Evolutionary conservation across 169 alveolate genomes (phyloP).

Genomic region (Plasmodium fragile): DNA sequence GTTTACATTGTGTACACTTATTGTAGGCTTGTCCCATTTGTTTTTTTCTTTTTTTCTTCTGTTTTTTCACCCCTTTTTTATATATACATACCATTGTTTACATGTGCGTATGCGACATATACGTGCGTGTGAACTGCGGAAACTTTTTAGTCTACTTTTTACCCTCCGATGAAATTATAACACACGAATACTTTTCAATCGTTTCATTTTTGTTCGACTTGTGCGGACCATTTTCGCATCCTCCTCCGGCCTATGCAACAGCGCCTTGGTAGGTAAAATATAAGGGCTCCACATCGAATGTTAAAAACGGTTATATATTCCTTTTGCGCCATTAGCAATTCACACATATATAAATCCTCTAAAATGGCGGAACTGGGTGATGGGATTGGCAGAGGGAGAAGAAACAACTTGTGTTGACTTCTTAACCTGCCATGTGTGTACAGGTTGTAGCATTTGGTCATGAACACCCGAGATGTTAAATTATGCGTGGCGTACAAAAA

Average conservation of each 20-base stretch:
- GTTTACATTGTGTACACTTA: neutral
- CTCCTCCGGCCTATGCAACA: neutral
- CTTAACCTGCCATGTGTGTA: neutral
- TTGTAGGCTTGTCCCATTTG: slow-evolving; percentile 8
- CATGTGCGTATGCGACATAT: slow-evolving; percentile 1
- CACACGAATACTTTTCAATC: neutral
- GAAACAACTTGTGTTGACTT: neutral
- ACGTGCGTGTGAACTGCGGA: neutral
- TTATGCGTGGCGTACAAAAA: neutral
- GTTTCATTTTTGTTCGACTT: neutral
- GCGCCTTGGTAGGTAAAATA: neutral
- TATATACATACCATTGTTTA: neutral
- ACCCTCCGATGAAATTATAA: neutral
- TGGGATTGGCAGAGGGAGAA: neutral
- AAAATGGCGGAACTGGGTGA: neutral
- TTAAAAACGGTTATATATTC: neutral
- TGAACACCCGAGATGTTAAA: neutral
- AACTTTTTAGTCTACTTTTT: neutral
- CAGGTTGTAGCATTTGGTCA: neutral
- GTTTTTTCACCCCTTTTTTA: neutral
- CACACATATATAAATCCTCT: neutral
- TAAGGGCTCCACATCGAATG: neutral
- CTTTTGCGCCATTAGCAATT: neutral
- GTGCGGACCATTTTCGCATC: neutral
- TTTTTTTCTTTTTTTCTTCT: neutral